Conservation (phyloP, 1,284 basidiomycete species). For the Fomitiporia mediterranea region DNA sequence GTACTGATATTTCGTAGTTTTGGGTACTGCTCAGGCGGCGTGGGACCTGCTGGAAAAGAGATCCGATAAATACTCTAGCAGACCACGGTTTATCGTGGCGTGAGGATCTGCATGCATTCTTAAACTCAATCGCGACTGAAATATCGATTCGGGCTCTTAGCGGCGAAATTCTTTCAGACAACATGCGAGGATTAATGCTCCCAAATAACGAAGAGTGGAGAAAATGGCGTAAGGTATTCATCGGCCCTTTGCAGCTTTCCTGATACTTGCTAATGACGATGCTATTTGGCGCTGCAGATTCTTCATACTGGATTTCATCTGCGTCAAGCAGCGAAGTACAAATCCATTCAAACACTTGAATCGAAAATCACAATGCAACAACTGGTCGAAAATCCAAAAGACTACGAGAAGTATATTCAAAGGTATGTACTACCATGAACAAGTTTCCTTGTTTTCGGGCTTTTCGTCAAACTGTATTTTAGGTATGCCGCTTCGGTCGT, state of each 20-base stretch:
- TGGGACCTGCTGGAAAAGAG: constrained; percentile 52
- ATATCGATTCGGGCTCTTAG: constrained; percentile 23
- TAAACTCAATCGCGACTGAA: neutral
- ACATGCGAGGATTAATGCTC: constrained; percentile 45
- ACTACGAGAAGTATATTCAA: constrained; percentile 41
- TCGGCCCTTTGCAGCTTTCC: neutral
- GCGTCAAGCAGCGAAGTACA: constrained; percentile 39
- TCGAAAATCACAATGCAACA: constrained; percentile 42
- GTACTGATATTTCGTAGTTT: constrained; percentile 29
- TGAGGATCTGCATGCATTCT: constrained; percentile 21
- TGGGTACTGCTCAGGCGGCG: constrained; percentile 45
- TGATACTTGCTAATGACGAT: neutral
- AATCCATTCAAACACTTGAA: constrained; percentile 47
- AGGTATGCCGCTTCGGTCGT: constrained; percentile 46
- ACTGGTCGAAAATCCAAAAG: constrained; percentile 36
- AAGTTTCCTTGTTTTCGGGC: too few relatives aligned
- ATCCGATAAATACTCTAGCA: constrained; percentile 45
- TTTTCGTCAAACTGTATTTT: too few relatives aligned
- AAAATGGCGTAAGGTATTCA: constrained; percentile 43
- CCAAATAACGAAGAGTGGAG: constrained; percentile 44
- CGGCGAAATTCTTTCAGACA: constrained; percentile 45
- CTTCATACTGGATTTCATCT: constrained; percentile 42
- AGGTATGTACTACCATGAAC: constrained; percentile 27
- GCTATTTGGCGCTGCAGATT: constrained; percentile 30
- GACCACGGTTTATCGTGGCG: constrained; percentile 45